phyloP scores from a whole-genome alignment of 805 yeast species.

The Candida wancherniae region DNA sequence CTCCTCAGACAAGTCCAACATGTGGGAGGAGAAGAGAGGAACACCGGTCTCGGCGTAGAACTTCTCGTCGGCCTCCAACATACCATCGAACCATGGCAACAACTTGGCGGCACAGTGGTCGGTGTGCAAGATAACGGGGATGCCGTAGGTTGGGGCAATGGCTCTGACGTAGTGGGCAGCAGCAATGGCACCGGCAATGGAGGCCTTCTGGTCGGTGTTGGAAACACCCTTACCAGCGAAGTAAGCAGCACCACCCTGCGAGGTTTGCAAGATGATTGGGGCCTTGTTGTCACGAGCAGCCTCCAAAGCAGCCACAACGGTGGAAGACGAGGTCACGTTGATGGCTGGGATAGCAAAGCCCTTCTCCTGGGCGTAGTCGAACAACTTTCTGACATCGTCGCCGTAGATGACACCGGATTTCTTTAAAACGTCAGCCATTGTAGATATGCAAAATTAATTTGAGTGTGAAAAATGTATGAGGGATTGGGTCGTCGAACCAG shows the following conservation, averaged over 20 bases:
- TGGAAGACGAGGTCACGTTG: conserved; percentile 96
- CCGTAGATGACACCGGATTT: conserved; percentile 98
- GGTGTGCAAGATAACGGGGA: conserved; percentile 95
- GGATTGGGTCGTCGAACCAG: conserved; percentile 1
- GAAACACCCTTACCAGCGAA: conserved; percentile 99
- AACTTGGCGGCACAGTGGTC: conserved; percentile 99
- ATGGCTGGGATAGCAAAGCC: conserved; percentile 98
- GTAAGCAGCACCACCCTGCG: conserved; percentile 99
- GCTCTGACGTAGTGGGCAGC: conserved; percentile 98
- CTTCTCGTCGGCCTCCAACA: conserved; percentile 94
- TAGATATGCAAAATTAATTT: conserved; percentile 3
- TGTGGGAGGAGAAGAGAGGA: conserved; percentile 97
- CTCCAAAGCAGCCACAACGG: conserved; percentile 57
- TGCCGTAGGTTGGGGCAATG: conserved; percentile 92
- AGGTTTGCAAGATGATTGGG: conserved; percentile 94
- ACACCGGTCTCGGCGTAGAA: conserved; percentile 82
- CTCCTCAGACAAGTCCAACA: conserved; percentile 98
- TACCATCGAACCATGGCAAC: conserved; percentile 98
- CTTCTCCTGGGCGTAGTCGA: conserved; percentile 88
- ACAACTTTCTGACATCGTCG: conserved; percentile 84
- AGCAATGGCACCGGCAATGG: conserved; percentile 91
- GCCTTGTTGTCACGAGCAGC: conserved; percentile 53
- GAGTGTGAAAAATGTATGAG: neutral
- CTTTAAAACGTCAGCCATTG: conserved; percentile 39
- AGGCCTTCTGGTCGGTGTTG: conserved; percentile 89